Base-by-base conservation (phyloP, 106 monocot genomes). In the Triglochin maritima region DNA sequence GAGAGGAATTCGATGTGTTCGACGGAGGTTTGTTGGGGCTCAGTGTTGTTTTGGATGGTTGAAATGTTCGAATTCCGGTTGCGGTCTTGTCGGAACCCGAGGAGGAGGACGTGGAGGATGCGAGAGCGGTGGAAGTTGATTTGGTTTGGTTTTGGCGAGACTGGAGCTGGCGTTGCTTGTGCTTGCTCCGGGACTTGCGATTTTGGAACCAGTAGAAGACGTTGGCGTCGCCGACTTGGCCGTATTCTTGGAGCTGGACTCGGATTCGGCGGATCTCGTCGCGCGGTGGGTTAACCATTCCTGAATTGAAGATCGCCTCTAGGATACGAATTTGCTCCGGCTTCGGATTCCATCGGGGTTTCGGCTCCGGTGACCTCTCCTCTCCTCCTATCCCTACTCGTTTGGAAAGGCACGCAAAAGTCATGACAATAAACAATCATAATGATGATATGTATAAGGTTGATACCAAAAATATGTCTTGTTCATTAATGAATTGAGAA, bases 171-270 rank as follows among this genome's bases (percentile, higher is more conserved):
- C 89, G 82, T 60, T 80, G 85, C 73, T 89, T 89, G 78, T 85
- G 80, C 72, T 89, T 89, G 80, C 82, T 89, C 12, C 89, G 74
- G 17, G 89, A 89, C 71, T 89, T 89, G 29, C 89, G 82, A 73
- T 89, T 89, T 68, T 89, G 89, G 60, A 89, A 95, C 95, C 95
- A 95, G 78, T 95, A 95, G 87, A 95, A 95, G 73, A 95, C 95
- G 74, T 95, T 95, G 77, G 95, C 95, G 66, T 95, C 95, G 65
- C 90, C 95, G 56, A 95, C 89, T 43, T 90, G 90, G 56, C 95
- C 95, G 74, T 85, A 95, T 63, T 82, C 87, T 63, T 90, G 90
- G n/a, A 95, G 87, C 79, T 88, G 90, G 1, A 79, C 60, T 6
- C 90, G 74, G 59, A 95, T 95, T 67, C 52, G 75, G 2, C 83